Percentiles rank a stretch among this genome's conserved stretches.
These are phyloP conservation scores for Nemania diffusa DNA, from an alignment of 2,329 filamentous ascomycete genomes.

Conservation along the genomic window DNA sequence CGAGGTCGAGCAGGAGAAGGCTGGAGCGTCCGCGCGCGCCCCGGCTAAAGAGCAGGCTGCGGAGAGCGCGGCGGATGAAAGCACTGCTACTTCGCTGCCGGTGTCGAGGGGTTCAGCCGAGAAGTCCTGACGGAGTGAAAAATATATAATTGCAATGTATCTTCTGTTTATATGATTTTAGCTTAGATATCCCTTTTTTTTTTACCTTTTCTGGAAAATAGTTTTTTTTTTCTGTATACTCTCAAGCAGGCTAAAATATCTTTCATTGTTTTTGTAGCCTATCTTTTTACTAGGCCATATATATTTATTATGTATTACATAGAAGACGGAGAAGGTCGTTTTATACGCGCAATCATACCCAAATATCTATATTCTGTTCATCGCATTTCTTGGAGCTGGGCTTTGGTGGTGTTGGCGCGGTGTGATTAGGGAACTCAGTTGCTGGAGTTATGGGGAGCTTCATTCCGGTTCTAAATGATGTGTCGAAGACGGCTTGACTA, in stretches of 20 bases:
- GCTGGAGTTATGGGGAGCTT: not conserved
- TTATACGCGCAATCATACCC: constrained; percentile 21
- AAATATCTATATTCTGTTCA: not conserved
- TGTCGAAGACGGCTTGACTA: not conserved
- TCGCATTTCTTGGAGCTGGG: not conserved
- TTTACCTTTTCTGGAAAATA: constrained; percentile 10
- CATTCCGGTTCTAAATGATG: not conserved
- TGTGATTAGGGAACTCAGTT: not conserved
- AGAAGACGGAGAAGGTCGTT: not conserved
- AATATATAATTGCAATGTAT: not conserved
- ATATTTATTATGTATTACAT: not conserved
- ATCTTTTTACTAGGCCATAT: not conserved
- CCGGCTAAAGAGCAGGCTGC: constrained; percentile 41
- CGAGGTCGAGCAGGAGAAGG: constrained; percentile 52
- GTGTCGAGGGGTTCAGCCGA: constrained; percentile 30
- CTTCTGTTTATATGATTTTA: constrained; percentile 10
- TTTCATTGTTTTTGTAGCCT: not conserved
- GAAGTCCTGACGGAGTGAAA: not conserved
- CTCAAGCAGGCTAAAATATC: constrained; percentile 21
- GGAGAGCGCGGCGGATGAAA: constrained; percentile 27
- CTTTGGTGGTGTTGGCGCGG: not conserved
- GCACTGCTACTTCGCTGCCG: constrained; percentile 20
- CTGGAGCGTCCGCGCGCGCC: constrained; percentile 45
- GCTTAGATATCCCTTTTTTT: constrained; percentile 19
- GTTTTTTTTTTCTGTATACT: constrained; percentile 20